Percentiles rank a stretch among this genome's conserved stretches.
Evolutionary conservation across 129 eudicot genomes (phyloP).

Genomic region (sunflower (Helianthus annuus)): HanXRQr2.0-SUNRISE NC_035441.2:157008719-157009218

Average conservation of each 20-base stretch:
- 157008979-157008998: slow-evolving; percentile 10
- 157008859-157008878: not conserved
- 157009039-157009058: not conserved
- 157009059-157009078: too few relatives aligned
- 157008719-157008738: too few relatives aligned
- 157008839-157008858: not conserved
- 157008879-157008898: slow-evolving; percentile 35
- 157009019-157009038: not conserved
- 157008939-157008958: slow-evolving; percentile 28
- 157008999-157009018: not conserved
- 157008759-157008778: not conserved
- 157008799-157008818: not conserved
- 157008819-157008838: slow-evolving; percentile 24
- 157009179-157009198: too few relatives aligned
- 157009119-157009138: too few relatives aligned
- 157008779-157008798: slow-evolving; percentile 14
- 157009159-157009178: too few relatives aligned
- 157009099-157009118: too few relatives aligned
- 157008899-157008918: slow-evolving; percentile 46
- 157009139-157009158: too few relatives aligned
- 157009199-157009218: too few relatives aligned
- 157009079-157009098: too few relatives aligned
- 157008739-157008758: too few relatives aligned
- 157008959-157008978: slow-evolving; percentile 29
- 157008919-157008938: slow-evolving; percentile 31